Base-by-base conservation (phyloP, 2,329 filamentous ascomycete species). In the Penicillium sp. region DNA sequence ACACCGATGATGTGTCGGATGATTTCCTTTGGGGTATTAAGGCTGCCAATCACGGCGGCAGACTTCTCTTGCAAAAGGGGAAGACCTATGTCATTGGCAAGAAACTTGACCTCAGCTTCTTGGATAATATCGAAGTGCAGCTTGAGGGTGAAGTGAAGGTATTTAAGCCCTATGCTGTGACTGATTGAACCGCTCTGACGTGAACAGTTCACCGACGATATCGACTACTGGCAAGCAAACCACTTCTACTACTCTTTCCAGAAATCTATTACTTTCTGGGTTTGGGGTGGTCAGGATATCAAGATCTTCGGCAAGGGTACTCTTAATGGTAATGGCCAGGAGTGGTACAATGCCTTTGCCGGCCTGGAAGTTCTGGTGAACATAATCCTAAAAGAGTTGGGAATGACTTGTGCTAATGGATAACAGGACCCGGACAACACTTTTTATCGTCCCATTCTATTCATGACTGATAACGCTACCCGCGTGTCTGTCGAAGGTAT, bases 271-370 rank as follows among this genome's bases (percentile, higher is more conserved):
- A 83, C 83, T 55, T 87, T 86, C 66, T 86, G 83, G 81, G 82
- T 85, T 50, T 87, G 84, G 84, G 84, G 84, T 55, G 85, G 85
- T 12, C 79, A 82, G 60, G 76, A 85, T 60, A 83, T 88, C 68
- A 83, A 80, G 60, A 85, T 88, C 62, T 83, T 79, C 55, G 86
- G 86, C 43, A 76, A 79, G 13, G 79, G 84, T 43, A 74, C 81
- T 15, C 74, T 87, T 43, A 82, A 87, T 56, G 83, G 81, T 0
- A 84, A 86, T 59, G 84, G 80, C 7, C 75, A 78, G 51, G 74
- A 71, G 39, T 82, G 79, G 79, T 82, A 80, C 70, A 78, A 81
- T 55, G 78, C 76, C 35, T 77, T 80, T 68, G 78, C 79, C 17
- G 71, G 71, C 38, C 75, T 74, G 29, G 68, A 75, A 59, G 73